A percentile compares a stretch with the other conserved stretches of the same genome.
These are phyloP conservation scores for Backusella tarrabulga DNA, from an alignment of 192 early-diverging fungal genomes.

Conservation along the genomic window DNA sequence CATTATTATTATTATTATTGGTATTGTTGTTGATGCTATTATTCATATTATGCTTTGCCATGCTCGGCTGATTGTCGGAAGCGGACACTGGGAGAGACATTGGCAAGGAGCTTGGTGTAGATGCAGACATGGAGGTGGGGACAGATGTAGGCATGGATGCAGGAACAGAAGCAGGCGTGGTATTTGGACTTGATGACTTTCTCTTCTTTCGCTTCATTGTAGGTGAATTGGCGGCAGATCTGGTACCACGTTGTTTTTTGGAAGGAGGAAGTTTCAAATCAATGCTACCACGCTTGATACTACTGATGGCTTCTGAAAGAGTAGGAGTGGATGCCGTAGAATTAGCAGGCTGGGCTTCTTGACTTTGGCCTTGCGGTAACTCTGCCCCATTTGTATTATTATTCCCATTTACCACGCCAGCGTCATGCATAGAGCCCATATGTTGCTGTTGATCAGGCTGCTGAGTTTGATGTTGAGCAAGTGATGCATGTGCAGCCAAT, in stretches of 20 bases:
- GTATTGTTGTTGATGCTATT: not conserved
- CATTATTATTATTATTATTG: not conserved
- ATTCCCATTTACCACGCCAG: not conserved
- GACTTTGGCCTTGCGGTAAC: not conserved
- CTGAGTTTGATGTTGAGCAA: not conserved
- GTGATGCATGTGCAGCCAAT: slow-evolving; percentile 9
- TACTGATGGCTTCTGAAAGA: not conserved
- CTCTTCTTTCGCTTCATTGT: not conserved
- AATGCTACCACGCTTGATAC: slow-evolving; percentile 30
- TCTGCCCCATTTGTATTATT: not conserved
- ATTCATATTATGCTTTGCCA: not conserved
- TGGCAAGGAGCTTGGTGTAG: not conserved
- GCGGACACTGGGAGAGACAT: not conserved
- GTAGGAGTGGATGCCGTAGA: slow-evolving; percentile 5
- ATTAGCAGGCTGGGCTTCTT: not conserved
- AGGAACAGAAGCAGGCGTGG: not conserved
- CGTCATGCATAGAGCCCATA: not conserved
- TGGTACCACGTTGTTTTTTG: slow-evolving; percentile 25
- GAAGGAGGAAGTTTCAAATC: slow-evolving; percentile 32
- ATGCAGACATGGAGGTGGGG: not conserved
- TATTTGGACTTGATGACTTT: not conserved
- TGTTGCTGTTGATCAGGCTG: slow-evolving; percentile 15
- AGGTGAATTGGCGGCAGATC: slow-evolving; percentile 7
- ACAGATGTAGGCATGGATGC: not conserved
- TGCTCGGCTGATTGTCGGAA: not conserved